Conservation (phyloP, 2,329 filamentous ascomycete genomes). For the Parastagonospora nodorum region DNA sequence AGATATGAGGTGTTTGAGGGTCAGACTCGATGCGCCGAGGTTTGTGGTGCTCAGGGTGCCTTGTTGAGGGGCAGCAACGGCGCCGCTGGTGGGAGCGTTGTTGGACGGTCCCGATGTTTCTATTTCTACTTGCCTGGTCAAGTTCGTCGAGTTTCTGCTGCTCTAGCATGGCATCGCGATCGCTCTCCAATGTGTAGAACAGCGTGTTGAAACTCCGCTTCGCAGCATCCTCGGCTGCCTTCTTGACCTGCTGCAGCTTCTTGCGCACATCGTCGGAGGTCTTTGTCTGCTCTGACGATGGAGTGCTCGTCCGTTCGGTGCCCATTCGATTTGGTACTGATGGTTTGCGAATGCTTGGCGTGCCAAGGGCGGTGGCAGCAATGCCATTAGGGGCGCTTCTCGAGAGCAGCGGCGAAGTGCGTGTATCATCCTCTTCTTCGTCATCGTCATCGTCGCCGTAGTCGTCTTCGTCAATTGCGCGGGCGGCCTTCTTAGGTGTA, state of each 20-base stretch:
- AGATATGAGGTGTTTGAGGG: constrained; percentile 94
- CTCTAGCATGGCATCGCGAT: constrained; percentile 94
- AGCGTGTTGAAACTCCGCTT: constrained; percentile 90
- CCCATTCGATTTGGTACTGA: constrained; percentile 66
- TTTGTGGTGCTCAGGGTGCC: constrained; percentile 93
- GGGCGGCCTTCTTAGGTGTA: constrained; percentile 73
- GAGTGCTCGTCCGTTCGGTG: constrained; percentile 62
- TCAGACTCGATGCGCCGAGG: constrained; percentile 91
- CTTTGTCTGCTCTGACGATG: constrained; percentile 65
- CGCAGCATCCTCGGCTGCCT: constrained; percentile 85
- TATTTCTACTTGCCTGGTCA: constrained; percentile 91
- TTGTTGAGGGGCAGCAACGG: constrained; percentile 66
- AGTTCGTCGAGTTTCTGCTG: constrained; percentile 97
- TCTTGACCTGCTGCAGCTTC: constrained; percentile 89
- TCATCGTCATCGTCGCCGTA: constrained; percentile 79
- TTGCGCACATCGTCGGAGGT: constrained; percentile 88
- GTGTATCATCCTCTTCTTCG: constrained; percentile 49
- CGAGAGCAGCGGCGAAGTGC: constrained; percentile 55
- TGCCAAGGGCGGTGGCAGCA: constrained; percentile 61
- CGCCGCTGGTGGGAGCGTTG: constrained; percentile 56
- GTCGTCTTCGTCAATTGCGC: constrained; percentile 82
- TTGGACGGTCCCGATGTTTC: constrained; percentile 76
- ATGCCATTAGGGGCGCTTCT: constrained; percentile 59
- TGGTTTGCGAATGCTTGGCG: constrained; percentile 70
- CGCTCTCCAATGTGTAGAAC: constrained; percentile 94